Conservation (phyloP, 805 yeast genomes). For the Myxozyma vanderwaltii region DNA sequence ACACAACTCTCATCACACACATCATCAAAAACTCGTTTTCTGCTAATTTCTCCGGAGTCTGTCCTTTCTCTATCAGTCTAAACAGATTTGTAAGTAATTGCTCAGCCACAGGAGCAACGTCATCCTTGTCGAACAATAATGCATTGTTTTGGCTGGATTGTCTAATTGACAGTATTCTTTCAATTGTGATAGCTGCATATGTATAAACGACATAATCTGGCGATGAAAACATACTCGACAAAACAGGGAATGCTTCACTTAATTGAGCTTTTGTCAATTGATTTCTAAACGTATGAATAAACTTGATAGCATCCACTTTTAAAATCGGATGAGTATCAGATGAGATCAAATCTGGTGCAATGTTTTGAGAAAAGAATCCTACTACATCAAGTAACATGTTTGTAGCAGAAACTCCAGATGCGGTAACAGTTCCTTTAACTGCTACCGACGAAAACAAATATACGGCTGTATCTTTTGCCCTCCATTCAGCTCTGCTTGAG, state of each 20-base stretch:
- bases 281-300: conserved; percentile 84
- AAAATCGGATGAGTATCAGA: conserved; percentile 67
- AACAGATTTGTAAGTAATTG: conserved; percentile 68
- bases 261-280: conserved; percentile 88
- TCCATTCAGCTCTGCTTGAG: conserved; percentile 61
- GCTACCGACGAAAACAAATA: conserved; percentile 88
- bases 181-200: conserved; percentile 90
- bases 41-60: conserved; percentile 84
- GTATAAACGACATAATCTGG: conserved; percentile 82
- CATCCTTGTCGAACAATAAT: conserved; percentile 70
- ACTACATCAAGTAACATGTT: conserved; percentile 84
- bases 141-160: conserved; percentile 46
- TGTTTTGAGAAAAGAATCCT: conserved; percentile 74
- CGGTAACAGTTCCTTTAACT: conserved; percentile 84
- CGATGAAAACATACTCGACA: conserved; percentile 68
- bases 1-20: conserved; percentile 78
- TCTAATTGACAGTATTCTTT: conserved; percentile 79
- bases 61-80: conserved; percentile 59
- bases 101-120: conserved; percentile 64
- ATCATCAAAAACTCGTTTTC: conserved; percentile 94
- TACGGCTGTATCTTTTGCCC: conserved; percentile 80
- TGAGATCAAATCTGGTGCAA: conserved; percentile 77
- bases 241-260: conserved; percentile 72
- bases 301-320: conserved; percentile 90
- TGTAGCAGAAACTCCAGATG: conserved; percentile 82